Evolutionary conservation across 352 stramenopile genomes (phyloP).

Genomic region (Phytopythium vexans): DNA sequence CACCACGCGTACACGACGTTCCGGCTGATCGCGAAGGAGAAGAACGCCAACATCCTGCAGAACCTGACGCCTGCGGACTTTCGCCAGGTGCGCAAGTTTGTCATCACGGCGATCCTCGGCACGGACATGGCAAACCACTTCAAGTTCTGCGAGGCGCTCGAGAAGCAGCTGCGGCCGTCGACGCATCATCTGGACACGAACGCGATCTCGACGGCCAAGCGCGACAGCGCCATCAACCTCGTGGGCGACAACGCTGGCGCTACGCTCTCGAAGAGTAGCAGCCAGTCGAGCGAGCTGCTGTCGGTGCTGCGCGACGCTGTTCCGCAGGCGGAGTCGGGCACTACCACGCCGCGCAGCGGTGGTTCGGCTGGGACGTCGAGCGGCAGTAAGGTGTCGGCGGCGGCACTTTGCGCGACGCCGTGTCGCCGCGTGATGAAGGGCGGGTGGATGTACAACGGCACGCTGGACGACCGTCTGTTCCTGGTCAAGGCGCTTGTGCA

Average conservation of each 20-base stretch:
- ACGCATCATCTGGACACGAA: conserved; percentile 48
- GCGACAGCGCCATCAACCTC: conserved; percentile 14
- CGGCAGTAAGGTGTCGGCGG: conserved; percentile 13
- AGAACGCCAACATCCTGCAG: conserved; percentile 84
- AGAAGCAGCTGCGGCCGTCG: conserved; percentile 62
- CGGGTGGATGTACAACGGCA: conserved; percentile 61
- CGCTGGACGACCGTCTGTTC: conserved; percentile 77
- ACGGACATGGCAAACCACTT: conserved; percentile 92
- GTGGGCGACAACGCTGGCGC: not conserved
- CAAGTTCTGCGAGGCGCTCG: conserved; percentile 76
- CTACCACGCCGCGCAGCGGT: conserved; percentile 27
- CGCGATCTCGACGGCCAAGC: conserved; percentile 35
- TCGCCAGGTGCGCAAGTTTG: conserved; percentile 82
- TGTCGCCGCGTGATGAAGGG: conserved; percentile 28
- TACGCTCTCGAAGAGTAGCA: conserved; percentile 3
- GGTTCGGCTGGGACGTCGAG: not conserved
- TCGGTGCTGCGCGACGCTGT: conserved; percentile 61
- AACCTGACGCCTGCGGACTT: conserved; percentile 69
- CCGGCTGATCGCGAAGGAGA: conserved; percentile 77
- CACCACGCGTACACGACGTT: conserved; percentile 89
- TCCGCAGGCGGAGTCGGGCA: conserved; percentile 43
- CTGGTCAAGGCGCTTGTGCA: conserved; percentile 86
- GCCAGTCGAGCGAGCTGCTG: conserved; percentile 29
- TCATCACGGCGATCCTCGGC: conserved; percentile 84
- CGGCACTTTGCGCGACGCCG: conserved; percentile 12